Evolutionary conservation across 129 eudicot species (phyloP).

Genomic region (Cynara cardunculus): DNA sequence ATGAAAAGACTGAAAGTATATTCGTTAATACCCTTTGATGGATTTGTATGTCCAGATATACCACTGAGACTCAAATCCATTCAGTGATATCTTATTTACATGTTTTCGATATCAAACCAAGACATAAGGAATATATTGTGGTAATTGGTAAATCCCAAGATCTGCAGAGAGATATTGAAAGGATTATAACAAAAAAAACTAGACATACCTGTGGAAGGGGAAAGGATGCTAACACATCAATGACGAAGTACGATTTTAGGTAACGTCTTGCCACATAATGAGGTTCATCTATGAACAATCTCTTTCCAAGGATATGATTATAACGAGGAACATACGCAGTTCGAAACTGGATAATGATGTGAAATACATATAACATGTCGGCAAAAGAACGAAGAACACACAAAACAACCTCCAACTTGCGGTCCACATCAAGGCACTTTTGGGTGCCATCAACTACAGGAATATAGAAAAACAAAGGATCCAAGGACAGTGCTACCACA

Average conservation of each 20-base stretch:
- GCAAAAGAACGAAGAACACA: conserved; percentile 30
- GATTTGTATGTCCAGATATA: background rate
- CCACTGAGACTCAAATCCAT: background rate
- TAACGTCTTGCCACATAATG: conserved; percentile 29
- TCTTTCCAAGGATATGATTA: background rate
- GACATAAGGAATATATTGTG: background rate
- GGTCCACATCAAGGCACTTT: conserved; percentile 34
- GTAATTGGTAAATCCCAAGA: background rate
- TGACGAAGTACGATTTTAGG: conserved; percentile 27
- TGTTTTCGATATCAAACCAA: background rate
- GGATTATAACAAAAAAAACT: background rate
- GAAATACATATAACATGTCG: conserved; percentile 21
- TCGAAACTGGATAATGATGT: conserved; percentile 26
- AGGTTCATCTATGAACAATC: conserved; percentile 11
- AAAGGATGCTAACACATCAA: conserved; percentile 36
- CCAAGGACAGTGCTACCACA: conserved; percentile 35
- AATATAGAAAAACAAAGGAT: conserved; percentile 40
- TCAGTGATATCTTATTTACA: background rate
- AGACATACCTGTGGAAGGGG: conserved; percentile 41
- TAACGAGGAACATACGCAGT: conserved; percentile 18
- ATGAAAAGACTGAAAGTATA: background rate
- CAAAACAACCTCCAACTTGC: conserved; percentile 13
- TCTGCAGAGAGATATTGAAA: background rate
- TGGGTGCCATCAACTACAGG: conserved; percentile 26
- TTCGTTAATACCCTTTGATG: background rate